Conservation (phyloP, 345 rosid genomes). For the Rhodomyrtus tomentosa region DNA sequence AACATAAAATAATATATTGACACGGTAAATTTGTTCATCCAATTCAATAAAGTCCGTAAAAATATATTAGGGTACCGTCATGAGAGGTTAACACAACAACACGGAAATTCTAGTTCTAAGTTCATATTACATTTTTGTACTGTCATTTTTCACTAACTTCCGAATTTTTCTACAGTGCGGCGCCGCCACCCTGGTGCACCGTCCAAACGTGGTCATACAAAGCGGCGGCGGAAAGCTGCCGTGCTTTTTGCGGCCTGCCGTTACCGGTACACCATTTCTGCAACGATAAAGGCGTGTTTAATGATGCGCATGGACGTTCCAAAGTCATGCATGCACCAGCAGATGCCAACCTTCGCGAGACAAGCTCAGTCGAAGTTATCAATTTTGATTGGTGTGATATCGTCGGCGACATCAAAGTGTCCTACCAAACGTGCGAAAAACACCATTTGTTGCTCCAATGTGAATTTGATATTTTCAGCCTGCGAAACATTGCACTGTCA, state of each 20-base stretch:
- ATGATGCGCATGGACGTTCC: too few species aligned
- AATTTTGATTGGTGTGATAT: constrained; percentile 54
- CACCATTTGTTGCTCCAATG: constrained; percentile 86
- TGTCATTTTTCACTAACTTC: too few species aligned
- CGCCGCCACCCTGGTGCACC: too few species aligned
- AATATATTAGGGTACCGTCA: too few species aligned
- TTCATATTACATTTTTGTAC: too few species aligned
- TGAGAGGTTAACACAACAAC: too few species aligned
- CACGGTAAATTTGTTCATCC: too few species aligned
- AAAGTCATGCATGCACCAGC: neutral
- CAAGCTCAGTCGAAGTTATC: constrained; percentile 55
- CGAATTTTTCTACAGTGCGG: too few species aligned
- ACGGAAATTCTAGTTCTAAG: too few species aligned
- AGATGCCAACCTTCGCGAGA: neutral
- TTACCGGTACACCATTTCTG: neutral
- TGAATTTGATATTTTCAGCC: constrained; percentile 90
- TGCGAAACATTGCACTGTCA: constrained; percentile 7
- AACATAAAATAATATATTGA: too few species aligned
- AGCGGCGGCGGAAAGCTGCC: neutral
- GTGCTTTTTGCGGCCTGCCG: neutral
- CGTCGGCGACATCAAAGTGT: constrained; percentile 64
- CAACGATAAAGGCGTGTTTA: neutral
- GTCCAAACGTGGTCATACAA: too few species aligned
- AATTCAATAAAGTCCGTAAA: too few species aligned
- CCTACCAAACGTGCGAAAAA: constrained; percentile 78